A percentile compares a stretch with the other conserved stretches of the same genome.
These are phyloP conservation scores for Termitomyces sp. DNA, from an alignment of 768 basidiomycete species.

Conservation along the genomic window DNA sequence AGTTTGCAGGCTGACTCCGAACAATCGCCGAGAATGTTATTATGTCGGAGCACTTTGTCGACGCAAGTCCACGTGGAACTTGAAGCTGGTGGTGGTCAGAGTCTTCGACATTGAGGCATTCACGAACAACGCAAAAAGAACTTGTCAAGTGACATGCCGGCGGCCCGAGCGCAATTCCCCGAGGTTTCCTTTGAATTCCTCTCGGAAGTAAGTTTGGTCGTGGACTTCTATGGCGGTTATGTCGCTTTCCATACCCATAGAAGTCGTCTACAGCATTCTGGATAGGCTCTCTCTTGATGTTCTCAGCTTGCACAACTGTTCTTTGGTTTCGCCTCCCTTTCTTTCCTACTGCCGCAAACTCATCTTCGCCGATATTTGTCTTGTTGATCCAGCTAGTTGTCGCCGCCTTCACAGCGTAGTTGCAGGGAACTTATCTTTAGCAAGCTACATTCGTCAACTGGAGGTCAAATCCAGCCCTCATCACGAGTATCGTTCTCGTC, in stretches of 20 bases:
- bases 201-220: neutral
- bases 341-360: neutral
- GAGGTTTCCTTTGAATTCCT: no score
- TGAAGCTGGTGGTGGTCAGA: no score
- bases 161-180: no score
- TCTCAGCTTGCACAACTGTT: neutral
- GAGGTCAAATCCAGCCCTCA: neutral
- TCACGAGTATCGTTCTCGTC: conserved; percentile 7
- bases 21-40: no score
- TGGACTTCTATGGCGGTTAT: neutral
- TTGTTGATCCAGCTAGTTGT: neutral
- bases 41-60: no score
- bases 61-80: no score
- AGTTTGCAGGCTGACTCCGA: no score
- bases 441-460: neutral
- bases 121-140: no score
- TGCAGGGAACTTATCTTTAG: neutral
- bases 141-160: no score
- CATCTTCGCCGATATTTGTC: neutral
- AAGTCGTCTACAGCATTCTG: neutral
- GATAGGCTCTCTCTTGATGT: neutral
- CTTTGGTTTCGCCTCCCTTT: neutral
- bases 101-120: no score
- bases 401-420: neutral
- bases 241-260: neutral